Conservation (phyloP, 177 flowering plant genomes). For the Vitis hybrid region DNA sequence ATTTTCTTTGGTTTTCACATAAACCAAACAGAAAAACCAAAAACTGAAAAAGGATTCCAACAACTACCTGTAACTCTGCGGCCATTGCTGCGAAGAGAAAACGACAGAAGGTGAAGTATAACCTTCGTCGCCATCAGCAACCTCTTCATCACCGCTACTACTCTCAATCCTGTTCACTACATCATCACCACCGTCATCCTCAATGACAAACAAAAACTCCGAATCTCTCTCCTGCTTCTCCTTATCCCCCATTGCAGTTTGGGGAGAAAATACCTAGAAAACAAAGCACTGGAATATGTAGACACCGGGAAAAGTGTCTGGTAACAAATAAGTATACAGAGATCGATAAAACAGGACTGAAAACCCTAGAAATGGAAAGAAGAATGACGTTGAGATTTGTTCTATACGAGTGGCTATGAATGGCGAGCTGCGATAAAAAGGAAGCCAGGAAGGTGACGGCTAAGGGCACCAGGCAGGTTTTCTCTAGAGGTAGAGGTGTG, state of each 20-base stretch:
- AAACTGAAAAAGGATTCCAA: background rate
- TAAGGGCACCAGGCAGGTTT: background rate
- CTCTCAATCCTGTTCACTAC: slow-evolving; percentile 11
- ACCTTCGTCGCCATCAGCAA: slow-evolving; percentile 7
- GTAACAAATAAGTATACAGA: background rate
- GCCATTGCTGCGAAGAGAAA: slow-evolving; percentile 61
- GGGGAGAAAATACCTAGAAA: too few species aligned
- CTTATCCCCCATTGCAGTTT: slow-evolving; percentile 7
- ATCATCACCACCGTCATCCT: slow-evolving; percentile 14
- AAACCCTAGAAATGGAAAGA: background rate
- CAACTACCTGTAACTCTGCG: slow-evolving; percentile 55
- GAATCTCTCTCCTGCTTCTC: slow-evolving; percentile 3
- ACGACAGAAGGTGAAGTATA: background rate
- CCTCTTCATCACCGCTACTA: slow-evolving; percentile 12
- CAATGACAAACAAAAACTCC: slow-evolving; percentile 17
- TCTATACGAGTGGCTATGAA: background rate
- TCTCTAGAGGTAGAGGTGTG: background rate
- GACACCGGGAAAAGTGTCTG: background rate
- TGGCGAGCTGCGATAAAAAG: background rate
- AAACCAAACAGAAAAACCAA: background rate
- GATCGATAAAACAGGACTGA: too few species aligned
- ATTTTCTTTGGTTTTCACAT: background rate
- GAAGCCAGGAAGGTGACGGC: background rate
- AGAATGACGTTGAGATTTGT: background rate
- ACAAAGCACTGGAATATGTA: too few species aligned